A percentile compares a stretch with the other conserved stretches of the same genome.
phyloP scores from a whole-genome alignment of 148 eudicot species.

The Chenopodium quinoa region DNA sequence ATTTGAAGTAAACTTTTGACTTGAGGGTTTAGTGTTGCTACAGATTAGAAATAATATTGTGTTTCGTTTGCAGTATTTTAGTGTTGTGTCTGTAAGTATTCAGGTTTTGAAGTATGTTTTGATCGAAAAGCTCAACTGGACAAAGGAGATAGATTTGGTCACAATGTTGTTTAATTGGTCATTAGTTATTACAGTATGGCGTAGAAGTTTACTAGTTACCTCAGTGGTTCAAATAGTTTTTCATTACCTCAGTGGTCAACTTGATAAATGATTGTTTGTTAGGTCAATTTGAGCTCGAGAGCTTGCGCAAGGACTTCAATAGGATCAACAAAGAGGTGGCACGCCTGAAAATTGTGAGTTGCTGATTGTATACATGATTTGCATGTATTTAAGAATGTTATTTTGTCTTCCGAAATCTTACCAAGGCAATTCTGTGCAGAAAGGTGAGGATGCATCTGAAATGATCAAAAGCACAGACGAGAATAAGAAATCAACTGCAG shows the following conservation, averaged over 20 bases:
- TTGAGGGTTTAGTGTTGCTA: too few relatives aligned
- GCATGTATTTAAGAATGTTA: neutral
- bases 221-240: neutral
- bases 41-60: too few relatives aligned
- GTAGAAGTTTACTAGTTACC: neutral
- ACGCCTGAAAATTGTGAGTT: constrained; percentile 69
- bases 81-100: too few relatives aligned
- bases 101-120: too few relatives aligned
- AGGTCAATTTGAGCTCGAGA: constrained; percentile 84
- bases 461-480: constrained; percentile 62
- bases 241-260: neutral
- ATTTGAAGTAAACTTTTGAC: too few relatives aligned
- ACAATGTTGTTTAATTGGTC: too few relatives aligned
- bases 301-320: constrained; percentile 64
- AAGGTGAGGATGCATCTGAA: constrained; percentile 65
- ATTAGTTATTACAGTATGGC: too few relatives aligned
- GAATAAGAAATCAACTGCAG: constrained; percentile 44
- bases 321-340: constrained; percentile 64
- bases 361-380: neutral
- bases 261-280: neutral
- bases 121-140: too few relatives aligned
- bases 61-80: too few relatives aligned
- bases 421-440: constrained; percentile 31
- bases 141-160: too few relatives aligned
- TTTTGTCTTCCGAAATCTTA: constrained; percentile 1